Base-by-base conservation (phyloP, 140 eudicot genomes). In the Cichorium intybus region DNA sequence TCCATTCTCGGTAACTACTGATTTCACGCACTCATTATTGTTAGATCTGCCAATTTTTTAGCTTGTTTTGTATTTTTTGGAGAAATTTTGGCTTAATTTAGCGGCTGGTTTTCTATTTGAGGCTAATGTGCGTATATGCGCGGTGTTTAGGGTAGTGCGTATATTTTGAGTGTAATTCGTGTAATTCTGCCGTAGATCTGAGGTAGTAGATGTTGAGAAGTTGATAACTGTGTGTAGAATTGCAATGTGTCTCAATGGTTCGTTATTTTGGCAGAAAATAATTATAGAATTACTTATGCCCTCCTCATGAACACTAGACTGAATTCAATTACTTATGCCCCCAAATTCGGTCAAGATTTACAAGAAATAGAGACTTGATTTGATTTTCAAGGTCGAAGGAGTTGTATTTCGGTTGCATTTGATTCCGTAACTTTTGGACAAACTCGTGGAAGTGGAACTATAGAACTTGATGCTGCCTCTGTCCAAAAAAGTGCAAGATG, bases 1-100 rank as follows among this genome's bases (percentile, higher is more conserved):
- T 79, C 95, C 97, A 10, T 90, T 90, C 64, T 79, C 97, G 85
- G 97, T 90, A 86, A 73, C 18, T 20, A n/a, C 47, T 61, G 35
- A 46, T 47, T 56, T 56, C 62, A 56, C 62, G 43, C 62, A 28
- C 62, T 56, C 62, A 26, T 11, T 56, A 9, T 28, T n/a, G 62
- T 14, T 55, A 76, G 87, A 80, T 82, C 85, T 82, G 51, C 77
- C 79, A 70, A 64, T 50, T 66, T 69, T 74, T 45, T 48, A 53
- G 69, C 69, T 31, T 29, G 21, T 66, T 34, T 20, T 7, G 51
- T 20, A 7, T 54, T 18, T 39, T 17, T 56, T 65, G 53, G 2
- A 2, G 26, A 18, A 15, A 21, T 14, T 20, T 73, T n/a, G 24
- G 34, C 45, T 28, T 27, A 43, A 48, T 43, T 64, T 5, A 18